These are phyloP conservation scores for Vachellia collinsii DNA, from an alignment of 306 rosid species.

Conservation along the genomic window DNA sequence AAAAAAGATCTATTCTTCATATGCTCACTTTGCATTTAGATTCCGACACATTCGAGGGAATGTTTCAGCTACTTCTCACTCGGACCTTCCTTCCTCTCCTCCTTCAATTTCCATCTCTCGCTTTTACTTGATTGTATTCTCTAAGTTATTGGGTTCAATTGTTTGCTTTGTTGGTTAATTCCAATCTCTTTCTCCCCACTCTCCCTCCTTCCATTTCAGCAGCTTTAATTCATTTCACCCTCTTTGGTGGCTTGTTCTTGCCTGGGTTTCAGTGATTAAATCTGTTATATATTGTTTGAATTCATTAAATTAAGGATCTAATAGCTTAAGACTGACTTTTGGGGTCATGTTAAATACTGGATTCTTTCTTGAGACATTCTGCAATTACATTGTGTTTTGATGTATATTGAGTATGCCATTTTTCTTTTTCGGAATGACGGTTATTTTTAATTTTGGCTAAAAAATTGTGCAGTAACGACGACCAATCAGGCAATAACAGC, in stretches of 20 bases:
- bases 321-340: background rate
- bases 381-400: background rate
- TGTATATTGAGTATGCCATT: conserved; percentile 12
- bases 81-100: background rate
- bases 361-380: conserved; percentile 2
- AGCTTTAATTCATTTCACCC: background rate
- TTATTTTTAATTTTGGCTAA: conserved; percentile 23
- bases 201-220: background rate
- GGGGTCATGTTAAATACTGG: background rate
- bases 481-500: conserved; percentile 81
- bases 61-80: background rate
- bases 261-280: conserved; percentile 27
- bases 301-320: conserved; percentile 9
- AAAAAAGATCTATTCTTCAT: background rate
- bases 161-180: conserved; percentile 2
- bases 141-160: conserved; percentile 11
- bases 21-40: background rate
- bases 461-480: conserved; percentile 75
- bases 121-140: background rate
- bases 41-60: background rate
- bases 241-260: conserved; percentile 13
- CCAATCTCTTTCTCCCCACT: background rate
- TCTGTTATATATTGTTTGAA: background rate
- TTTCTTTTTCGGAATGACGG: conserved; percentile 20
- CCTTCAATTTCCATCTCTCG: conserved; percentile 3